Base-by-base conservation (phyloP, 805 yeast species). In the Kazachstania bromeliacearum region DNA sequence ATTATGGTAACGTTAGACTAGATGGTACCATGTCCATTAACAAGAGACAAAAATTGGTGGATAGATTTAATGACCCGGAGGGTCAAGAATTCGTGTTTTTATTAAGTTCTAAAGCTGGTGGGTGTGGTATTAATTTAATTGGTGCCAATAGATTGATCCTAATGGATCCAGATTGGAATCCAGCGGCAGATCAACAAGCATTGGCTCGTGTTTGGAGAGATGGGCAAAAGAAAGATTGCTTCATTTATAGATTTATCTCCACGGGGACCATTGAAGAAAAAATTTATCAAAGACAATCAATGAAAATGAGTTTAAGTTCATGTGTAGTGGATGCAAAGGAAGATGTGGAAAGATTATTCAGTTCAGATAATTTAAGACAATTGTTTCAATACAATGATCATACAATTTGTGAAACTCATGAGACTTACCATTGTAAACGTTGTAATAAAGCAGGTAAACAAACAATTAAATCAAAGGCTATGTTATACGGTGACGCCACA, bases 131-230 rank as follows among this genome's bases (percentile, higher is more conserved):
- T 51, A 92, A 92, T 57, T 70, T 92, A 49, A 89, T 92, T 50
- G 98, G 98, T 9, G 98, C 97, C 2, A 92, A 92, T 47, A 70
- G 98, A 43, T 66, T 92, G 43, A 75, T 92, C 15, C 64, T 92
- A 33, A 67, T 92, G 53, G 98, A 92, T 55, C 82, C 82, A 0
- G 98, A 92, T 57, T 92, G 98, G 98, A 89, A 89, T 52, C 98
- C 98, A 0, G 97, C 98, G 0, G 80, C 95, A 1, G 98, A 89
- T 55, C 97, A 92, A 57, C 98, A 89, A 61, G 97, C 97, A 0
- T 67, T 92, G 43, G 97, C 97, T 0, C 73, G 98, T 59, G 95
- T 92, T 4, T 92, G 97, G 97, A 77, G 98, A 68, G 98, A 92
- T 62, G 98, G 98, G 0, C 98, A 89, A 55, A 89, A 84, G 68